phyloP scores from a whole-genome alignment of 83 land plant species.

The Thuja plicata region DNA sequence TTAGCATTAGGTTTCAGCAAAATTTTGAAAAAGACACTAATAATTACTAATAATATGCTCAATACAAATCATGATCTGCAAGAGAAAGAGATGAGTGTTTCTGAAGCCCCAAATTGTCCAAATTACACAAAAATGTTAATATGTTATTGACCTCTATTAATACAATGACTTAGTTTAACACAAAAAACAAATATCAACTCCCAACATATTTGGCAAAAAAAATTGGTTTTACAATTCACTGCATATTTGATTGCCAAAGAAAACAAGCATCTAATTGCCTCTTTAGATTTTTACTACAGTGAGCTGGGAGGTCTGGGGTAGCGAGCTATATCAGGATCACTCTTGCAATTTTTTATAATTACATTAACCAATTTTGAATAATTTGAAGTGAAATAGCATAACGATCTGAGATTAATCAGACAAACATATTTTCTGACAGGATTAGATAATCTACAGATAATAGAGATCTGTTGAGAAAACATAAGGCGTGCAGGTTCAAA shows the following conservation, averaged over 20 bases:
- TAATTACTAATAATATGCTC: neutral
- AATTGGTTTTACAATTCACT: neutral
- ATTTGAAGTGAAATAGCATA: neutral
- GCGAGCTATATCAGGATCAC: neutral
- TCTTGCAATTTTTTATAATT: neutral
- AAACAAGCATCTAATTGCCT: neutral
- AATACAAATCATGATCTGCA: neutral
- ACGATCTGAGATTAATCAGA: neutral
- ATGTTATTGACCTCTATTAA: neutral
- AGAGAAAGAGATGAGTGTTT: neutral
- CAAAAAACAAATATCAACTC: neutral
- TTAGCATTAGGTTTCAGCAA: neutral
- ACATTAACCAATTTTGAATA: neutral
- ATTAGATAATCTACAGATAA: neutral
- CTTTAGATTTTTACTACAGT: neutral
- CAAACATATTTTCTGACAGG: neutral
- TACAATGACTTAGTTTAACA: neutral
- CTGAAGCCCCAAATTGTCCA: neutral
- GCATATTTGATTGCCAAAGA: neutral
- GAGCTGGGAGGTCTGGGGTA: neutral
- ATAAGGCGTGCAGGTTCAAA: neutral
- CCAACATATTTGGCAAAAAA: neutral
- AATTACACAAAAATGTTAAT: neutral
- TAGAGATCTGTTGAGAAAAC: neutral
- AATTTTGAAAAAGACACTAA: neutral